Evolutionary conservation across 768 basidiomycete species (phyloP), one percentile per base, ranked within the genome.

Genomic region (Mycena vitilis): DNA sequence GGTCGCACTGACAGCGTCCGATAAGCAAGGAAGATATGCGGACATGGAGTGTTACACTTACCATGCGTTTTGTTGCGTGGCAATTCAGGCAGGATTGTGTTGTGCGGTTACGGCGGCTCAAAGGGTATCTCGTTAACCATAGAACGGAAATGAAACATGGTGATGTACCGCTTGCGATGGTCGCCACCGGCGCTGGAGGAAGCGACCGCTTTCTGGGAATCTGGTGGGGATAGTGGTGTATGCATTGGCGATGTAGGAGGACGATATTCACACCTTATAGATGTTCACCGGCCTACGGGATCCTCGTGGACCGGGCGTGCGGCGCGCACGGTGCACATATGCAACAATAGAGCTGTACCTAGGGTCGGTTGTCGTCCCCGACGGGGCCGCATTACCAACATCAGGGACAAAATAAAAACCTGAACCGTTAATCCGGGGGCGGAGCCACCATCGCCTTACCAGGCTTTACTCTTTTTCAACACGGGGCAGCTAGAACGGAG

Each of bases 51-150:
- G 30, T 30, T 1, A 40, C 5, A 13, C 36, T 4, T 52, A 69
- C 68, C 68, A 69, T 69, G 47, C 68, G 63, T 23, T 69, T 69
- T 22, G 68, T 65, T 47, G 63, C 25, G 42, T 69, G 68, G n/a
- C 68, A 69, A 34, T 65, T 65, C 36, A 69, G 63, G 42, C 68
- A 69, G 2, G 68, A 69, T 25, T 69, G 68, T 8, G 68, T 69
- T 0, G 68, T 69, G 18, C 68, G 58, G 48, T 69, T 69, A 48
- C 68, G 63, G n/a, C 68, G 68, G 18, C 68, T 69, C 34, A 36
- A 8, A 30, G 20, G 13, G 6, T 52, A n/a, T 15, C 4, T 51
- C 22, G 40, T 64, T 34, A 45, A 2, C 11, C n/a, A 25, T 22
- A 1, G 15, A 18, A 13, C 34, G 36, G 6, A 8, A 18, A 6